Evolutionary conservation across 495 filamentous ascomycete species (phyloP).

Genomic region (Daldinia childiae): DNA sequence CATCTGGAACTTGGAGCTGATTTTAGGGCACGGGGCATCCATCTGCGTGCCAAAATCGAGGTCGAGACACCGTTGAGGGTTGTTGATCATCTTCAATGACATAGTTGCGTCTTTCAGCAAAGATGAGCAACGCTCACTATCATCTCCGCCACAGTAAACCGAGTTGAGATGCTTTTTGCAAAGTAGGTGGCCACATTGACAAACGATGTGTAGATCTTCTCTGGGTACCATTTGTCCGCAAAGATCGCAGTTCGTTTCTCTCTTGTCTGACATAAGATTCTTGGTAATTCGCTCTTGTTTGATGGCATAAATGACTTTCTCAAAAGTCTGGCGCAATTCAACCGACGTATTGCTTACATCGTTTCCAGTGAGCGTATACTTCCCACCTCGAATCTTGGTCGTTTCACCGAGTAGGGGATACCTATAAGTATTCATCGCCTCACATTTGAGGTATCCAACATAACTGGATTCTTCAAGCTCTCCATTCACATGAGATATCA

Average conservation of each 20-base stretch:
- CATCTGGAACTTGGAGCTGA: slow-evolving; percentile 37
- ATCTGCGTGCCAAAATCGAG: slow-evolving; percentile 3
- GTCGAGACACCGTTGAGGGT: slow-evolving; percentile 1
- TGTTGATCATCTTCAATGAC: slow-evolving; percentile 20
- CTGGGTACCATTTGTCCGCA: slow-evolving; percentile 37
- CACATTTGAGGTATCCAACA: neutral
- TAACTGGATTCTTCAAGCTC: slow-evolving; percentile 1
- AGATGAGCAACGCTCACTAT: slow-evolving; percentile 19
- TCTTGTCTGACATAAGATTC: neutral
- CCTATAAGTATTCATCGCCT: neutral
- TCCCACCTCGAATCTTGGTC: slow-evolving; percentile 16
- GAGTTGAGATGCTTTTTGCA: slow-evolving; percentile 52
- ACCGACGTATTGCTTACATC: slow-evolving; percentile 20
- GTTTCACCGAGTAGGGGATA: neutral
- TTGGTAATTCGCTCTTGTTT: slow-evolving; percentile 20
- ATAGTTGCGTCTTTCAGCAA: slow-evolving; percentile 20
- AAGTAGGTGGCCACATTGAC: slow-evolving; percentile 61
- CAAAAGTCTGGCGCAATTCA: slow-evolving; percentile 9
- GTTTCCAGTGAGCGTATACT: slow-evolving; percentile 21
- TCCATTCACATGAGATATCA: neutral
- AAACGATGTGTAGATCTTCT: slow-evolving; percentile 49
- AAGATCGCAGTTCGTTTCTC: slow-evolving; percentile 38
- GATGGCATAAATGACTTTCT: slow-evolving; percentile 3
- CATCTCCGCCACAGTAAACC: slow-evolving; percentile 21
- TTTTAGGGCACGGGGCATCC: neutral